Base-by-base conservation (phyloP, 2,329 filamentous ascomycete genomes). In the Fragosphaeria purpurea region DNA sequence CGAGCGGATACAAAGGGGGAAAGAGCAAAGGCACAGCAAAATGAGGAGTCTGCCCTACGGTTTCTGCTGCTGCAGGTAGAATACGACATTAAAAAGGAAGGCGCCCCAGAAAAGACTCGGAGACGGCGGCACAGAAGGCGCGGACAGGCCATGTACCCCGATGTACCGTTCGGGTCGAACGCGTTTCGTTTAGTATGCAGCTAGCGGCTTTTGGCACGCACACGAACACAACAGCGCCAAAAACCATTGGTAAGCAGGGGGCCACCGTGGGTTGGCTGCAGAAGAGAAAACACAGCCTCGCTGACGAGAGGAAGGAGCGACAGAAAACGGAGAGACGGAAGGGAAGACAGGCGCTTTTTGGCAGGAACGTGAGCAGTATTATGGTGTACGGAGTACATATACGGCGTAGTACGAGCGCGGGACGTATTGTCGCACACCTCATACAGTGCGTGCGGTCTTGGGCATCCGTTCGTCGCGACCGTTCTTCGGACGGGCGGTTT, bases 181-280 rank as follows among this genome's bases (percentile, higher is more conserved):
- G 41, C 41, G 22, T 44, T 13, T 22, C 13, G 6, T 22, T 48
- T 9, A 32, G n/a, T 11, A 41, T 30, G 12, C 31, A 11, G 31
- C 11, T 30, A 31, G 37, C 48, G 48, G 48, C 44, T 10, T 41
- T 50, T 44, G 44, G 47, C 31, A 11, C 5, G 31, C 7, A 41
- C n/a, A 22, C 22, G 22, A 37, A 45, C 48, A 35, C 5, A 32
- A n/a, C 30, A 43, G 22, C 46, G 46, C 48, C 40, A 22, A 41
- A 37, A 43, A 8, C 11, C 7, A 33, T 44, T 44, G 35, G 49
- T 50, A 42, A 50, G 49, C 49, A 50, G 38, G 32, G 33, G 31
- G 33, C 41, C 40, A 39, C 13, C 11, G 7, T 12, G 38, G 7
- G 11, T 12, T 30, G 35, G 6, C 5, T 31, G 41, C 47, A 45